A percentile compares a stretch with the other conserved stretches of the same genome.
These are phyloP conservation scores for Cyclanthera cordifolia DNA, from an alignment of 306 rosid species.

Conservation along the genomic window DNA sequence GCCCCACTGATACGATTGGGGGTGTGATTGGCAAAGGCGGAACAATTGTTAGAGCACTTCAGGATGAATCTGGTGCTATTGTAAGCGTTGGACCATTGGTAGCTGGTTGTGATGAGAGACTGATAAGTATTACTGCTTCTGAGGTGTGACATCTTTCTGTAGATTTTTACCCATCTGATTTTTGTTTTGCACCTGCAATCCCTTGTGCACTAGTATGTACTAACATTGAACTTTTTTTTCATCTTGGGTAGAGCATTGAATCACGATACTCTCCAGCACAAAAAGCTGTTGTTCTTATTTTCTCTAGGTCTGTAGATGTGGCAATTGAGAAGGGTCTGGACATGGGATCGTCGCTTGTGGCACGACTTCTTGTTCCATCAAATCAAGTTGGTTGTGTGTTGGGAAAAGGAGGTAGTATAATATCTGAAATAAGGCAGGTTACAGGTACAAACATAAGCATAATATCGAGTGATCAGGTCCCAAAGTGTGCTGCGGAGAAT, in stretches of 20 bases:
- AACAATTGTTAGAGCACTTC: conserved; percentile 59
- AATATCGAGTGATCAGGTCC: conserved; percentile 60
- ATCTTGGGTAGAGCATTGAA: conserved; percentile 49
- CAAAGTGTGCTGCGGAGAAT: conserved; percentile 65
- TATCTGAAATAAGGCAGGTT: conserved; percentile 74
- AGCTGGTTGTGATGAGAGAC: conserved; percentile 66
- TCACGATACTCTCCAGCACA: conserved; percentile 85
- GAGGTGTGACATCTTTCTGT: conserved; percentile 48
- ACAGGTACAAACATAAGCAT: conserved; percentile 71
- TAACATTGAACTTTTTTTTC: neutral
- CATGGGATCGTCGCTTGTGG: conserved; percentile 43
- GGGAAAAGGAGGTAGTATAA: conserved; percentile 84
- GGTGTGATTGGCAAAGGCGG: conserved; percentile 96
- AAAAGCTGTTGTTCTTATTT: conserved; percentile 74
- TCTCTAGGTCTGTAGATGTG: conserved; percentile 61
- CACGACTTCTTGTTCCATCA: conserved; percentile 61
- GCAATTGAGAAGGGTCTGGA: conserved; percentile 61
- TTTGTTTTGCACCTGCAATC: conserved; percentile 3
- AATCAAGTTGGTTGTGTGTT: conserved; percentile 91
- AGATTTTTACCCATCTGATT: conserved; percentile 2
- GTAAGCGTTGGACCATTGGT: conserved; percentile 54
- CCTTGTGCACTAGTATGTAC: neutral
- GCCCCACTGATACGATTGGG: conserved; percentile 71
- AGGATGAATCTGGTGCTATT: conserved; percentile 82
- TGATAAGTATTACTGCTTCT: conserved; percentile 61